Percentiles rank a stretch among this genome's conserved stretches.
Conservation (phyloP, 163 green algal species). For the Scenedesmus sp. region DNA sequence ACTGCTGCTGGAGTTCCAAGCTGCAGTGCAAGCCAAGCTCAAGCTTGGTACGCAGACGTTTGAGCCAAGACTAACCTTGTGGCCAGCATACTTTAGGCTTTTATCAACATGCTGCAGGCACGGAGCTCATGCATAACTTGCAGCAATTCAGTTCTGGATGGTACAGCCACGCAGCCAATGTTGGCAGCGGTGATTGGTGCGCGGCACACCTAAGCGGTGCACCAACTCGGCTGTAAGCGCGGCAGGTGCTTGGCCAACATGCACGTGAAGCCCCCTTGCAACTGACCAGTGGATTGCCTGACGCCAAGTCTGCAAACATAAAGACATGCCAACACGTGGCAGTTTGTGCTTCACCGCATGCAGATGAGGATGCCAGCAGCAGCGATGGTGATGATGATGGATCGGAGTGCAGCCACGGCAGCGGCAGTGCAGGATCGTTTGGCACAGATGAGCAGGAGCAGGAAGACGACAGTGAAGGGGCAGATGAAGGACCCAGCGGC, state of each 20-base stretch:
- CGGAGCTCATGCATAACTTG: no score
- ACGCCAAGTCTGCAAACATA: no score
- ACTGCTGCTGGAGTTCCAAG: slow-evolving; percentile 28
- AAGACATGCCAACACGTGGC: neutral
- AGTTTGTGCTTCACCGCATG: neutral
- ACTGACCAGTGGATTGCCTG: no score
- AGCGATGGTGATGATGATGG: neutral
- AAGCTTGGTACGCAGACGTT: neutral
- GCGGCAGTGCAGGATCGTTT: neutral
- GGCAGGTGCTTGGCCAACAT: no score
- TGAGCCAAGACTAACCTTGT: neutral
- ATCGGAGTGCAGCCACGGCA: neutral
- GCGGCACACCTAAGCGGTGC: no score
- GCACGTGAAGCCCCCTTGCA: no score
- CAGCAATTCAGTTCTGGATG: no score
- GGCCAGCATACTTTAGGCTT: no score
- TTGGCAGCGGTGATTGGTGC: no score
- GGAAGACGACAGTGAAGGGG: neutral
- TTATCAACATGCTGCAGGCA: neutral
- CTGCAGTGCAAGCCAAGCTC: neutral
- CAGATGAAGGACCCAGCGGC: neutral
- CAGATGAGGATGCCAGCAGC: neutral
- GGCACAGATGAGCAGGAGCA: neutral
- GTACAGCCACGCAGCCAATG: no score
- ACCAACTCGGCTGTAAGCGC: no score